phyloP scores from a whole-genome alignment of 768 basidiomycete genomes.

The Trametes gibbosa region DNA sequence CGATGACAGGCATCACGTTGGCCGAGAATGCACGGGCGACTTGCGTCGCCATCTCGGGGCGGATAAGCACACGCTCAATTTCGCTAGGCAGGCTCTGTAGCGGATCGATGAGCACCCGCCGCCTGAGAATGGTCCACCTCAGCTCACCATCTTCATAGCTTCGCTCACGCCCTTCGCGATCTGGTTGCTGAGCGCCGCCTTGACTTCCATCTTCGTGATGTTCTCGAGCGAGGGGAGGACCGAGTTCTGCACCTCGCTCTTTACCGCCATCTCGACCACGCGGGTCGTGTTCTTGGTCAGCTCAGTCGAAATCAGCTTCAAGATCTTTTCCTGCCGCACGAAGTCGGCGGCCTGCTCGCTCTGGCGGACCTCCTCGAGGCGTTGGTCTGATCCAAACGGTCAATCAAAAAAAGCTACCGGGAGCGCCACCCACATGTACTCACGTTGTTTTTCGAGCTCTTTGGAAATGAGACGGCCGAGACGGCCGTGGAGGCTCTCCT shows the following conservation, averaged over 20 bases:
- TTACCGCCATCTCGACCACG: constrained; percentile 87
- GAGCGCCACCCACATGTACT: constrained; percentile 29
- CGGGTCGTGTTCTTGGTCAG: constrained; percentile 85
- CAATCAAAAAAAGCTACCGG: neutral
- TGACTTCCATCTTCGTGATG: constrained; percentile 81
- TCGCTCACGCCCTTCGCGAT: constrained; percentile 72
- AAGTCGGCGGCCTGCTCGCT: constrained; percentile 81
- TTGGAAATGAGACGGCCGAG: constrained; percentile 78
- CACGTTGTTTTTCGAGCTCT: constrained; percentile 90
- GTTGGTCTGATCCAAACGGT: constrained; percentile 55
- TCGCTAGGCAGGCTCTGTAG: constrained; percentile 70
- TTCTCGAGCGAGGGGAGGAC: constrained; percentile 80
- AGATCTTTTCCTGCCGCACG: constrained; percentile 81
- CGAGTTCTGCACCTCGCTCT: constrained; percentile 78
- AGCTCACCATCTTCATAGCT: constrained; percentile 66
- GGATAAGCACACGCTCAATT: constrained; percentile 73
- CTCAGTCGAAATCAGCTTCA: constrained; percentile 85
- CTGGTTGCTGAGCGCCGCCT: constrained; percentile 72
- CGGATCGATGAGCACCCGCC: neutral
- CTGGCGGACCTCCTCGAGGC: constrained; percentile 76
- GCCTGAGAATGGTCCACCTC: neutral
- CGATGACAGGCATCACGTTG: constrained; percentile 72
- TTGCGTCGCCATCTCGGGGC: constrained; percentile 74
- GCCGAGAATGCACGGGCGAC: constrained; percentile 73
- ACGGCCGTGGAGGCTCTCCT: constrained; percentile 72